Base-by-base conservation (phyloP, 176 grass and related monocot species). In the Aegilops bicornis region DNA sequence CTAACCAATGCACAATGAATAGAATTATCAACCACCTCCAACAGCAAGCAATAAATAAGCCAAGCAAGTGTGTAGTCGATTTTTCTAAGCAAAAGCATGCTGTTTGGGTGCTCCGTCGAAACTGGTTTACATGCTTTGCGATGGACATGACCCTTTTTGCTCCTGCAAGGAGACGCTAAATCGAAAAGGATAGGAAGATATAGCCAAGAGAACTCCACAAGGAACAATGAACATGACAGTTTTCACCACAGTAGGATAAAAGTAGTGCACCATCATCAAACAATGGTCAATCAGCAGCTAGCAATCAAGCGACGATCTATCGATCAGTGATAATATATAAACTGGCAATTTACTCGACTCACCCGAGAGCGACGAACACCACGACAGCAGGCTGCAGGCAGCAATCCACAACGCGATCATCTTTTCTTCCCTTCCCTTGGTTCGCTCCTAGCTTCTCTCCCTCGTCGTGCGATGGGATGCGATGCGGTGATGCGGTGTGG, bases 311-410 rank as follows among this genome's bases (percentile, higher is more conserved):
- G 36, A 68, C 6, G n/a, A 68, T 52, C 48, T 17, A 52, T 52
- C 5, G 45, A 22, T 5, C 0, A 22, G 12, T 7, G 35, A 48
- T 30, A 52, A 14, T 45, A 45, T 50, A 52, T 19, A 19, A 54
- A 54, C 6, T 19, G 5, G 52, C 56, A 59, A 59, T 59, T 58
- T 20, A 59, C 19, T 17, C 2, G 6, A 12, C 45, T 59, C 77
- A 88, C 86, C 89, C 10, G 89, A 81, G 64, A 71, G 43, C 50
- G 77, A 82, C 12, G 48, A 81, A 2, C 59, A 84, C 69, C 81
- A 39, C 48, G 81, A 12, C 43, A 87, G 15, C 19, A 91, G 62
- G 82, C 30, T 13, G 82, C 61, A 91, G 37, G 89, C 82, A 2
- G 63, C 2, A 23, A 64, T 25, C 82, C 82, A 88, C 25, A 84